These are phyloP conservation scores for Phylloporus gajari DNA, from an alignment of 1,284 basidiomycete species.

Conservation along the genomic window DNA sequence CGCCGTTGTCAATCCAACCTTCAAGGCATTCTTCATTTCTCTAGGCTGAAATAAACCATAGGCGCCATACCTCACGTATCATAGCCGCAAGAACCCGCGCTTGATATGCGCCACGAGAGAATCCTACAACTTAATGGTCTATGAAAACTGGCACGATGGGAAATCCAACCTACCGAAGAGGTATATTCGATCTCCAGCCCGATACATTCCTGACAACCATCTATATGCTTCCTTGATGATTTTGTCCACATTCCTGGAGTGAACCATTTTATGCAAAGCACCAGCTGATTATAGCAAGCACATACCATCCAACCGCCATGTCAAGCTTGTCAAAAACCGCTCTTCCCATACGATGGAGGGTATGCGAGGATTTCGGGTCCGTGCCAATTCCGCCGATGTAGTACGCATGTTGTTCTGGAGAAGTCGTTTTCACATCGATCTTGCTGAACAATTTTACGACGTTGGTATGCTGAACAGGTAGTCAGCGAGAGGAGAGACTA, in stretches of 20 bases:
- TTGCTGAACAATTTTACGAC: constrained; percentile 47
- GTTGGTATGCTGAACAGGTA: constrained; percentile 46
- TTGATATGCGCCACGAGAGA: constrained; percentile 60
- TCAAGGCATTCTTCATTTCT: too few relatives aligned
- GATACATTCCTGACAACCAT: constrained; percentile 53
- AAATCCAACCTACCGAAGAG: constrained; percentile 48
- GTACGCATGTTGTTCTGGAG: constrained; percentile 41
- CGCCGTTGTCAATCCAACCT: constrained; percentile 38
- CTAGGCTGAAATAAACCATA: background rate
- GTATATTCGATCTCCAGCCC: constrained; percentile 52
- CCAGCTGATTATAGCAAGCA: background rate
- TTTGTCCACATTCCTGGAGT: constrained; percentile 40
- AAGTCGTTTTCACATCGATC: constrained; percentile 30
- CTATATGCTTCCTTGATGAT: constrained; percentile 49
- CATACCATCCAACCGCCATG: constrained; percentile 41
- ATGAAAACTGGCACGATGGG: background rate
- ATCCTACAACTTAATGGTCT: constrained; percentile 42
- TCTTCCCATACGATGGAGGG: constrained; percentile 30
- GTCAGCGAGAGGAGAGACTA: constrained; percentile 12
- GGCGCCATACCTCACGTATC: constrained; percentile 49
- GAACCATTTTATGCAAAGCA: background rate
- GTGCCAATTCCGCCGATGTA: constrained; percentile 55
- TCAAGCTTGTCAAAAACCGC: constrained; percentile 38
- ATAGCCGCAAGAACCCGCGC: constrained; percentile 54
- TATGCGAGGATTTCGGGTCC: constrained; percentile 34